Evolutionary conservation across 345 rosid genomes (phyloP).

Genomic region (Anacardium occidentale): DNA sequence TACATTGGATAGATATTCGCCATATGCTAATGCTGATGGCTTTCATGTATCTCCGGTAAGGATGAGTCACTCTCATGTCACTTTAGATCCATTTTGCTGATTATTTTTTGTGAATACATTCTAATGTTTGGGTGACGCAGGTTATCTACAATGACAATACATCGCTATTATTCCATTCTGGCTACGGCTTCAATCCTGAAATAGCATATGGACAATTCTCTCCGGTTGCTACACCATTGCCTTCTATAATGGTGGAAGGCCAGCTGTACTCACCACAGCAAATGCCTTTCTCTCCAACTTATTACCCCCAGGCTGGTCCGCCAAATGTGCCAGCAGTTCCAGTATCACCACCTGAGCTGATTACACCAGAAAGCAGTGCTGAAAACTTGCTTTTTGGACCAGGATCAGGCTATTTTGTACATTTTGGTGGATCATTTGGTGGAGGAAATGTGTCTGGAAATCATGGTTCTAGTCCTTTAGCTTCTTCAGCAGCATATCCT

Average conservation of each 20-base stretch:
- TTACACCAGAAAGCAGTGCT: conserved; percentile 39
- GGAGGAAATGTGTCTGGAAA: conserved; percentile 40
- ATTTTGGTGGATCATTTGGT: conserved; percentile 58
- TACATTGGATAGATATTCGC: conserved; percentile 52
- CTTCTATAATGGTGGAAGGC: conserved; percentile 56
- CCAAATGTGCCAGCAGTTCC: conserved; percentile 44
- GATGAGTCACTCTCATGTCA: neutral
- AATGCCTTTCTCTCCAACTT: conserved; percentile 48
- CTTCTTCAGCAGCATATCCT: conserved; percentile 50
- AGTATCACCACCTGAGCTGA: conserved; percentile 39
- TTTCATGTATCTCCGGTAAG: conserved; percentile 58
- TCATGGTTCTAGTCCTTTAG: conserved; percentile 37
- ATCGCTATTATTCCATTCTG: conserved; percentile 51
- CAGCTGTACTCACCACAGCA: conserved; percentile 52
- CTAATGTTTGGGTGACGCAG: conserved; percentile 31
- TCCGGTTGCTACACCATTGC: conserved; percentile 45
- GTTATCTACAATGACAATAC: conserved; percentile 56
- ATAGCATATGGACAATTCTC: conserved; percentile 50
- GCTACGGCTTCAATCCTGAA: conserved; percentile 53
- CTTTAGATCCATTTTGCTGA: neutral
- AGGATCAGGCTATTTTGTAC: conserved; percentile 50
- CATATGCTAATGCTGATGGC: conserved; percentile 47
- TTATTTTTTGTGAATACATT: neutral
- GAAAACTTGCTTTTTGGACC: conserved; percentile 47
- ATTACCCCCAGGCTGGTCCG: conserved; percentile 38